Evolutionary conservation across 345 rosid species (phyloP).

Genomic region (Salix koriyanagi): DNA sequence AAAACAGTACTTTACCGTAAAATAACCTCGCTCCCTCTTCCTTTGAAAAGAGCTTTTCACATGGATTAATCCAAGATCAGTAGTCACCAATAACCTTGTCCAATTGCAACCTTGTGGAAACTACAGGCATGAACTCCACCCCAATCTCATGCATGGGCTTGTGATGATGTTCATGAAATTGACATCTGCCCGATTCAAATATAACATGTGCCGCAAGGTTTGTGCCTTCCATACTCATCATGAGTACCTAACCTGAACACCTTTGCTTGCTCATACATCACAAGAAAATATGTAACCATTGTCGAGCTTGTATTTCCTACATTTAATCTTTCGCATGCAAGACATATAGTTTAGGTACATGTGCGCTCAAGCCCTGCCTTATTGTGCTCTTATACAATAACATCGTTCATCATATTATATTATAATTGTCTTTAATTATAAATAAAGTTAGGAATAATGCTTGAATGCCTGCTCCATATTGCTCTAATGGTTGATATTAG

Average conservation of each 20-base stretch:
- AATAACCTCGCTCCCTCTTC: no score
- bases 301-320: background rate
- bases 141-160: background rate
- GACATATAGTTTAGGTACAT: background rate
- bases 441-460: background rate
- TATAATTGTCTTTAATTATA: background rate
- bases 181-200: slow-evolving; percentile 34
- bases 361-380: no score
- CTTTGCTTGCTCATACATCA: slow-evolving; percentile 17
- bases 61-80: no score
- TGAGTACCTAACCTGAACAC: slow-evolving; percentile 32
- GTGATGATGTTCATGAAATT: background rate
- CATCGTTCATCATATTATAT: no score
- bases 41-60: no score
- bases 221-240: slow-evolving; percentile 29
- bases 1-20: no score
- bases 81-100: no score
- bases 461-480: background rate
- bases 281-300: slow-evolving; percentile 22
- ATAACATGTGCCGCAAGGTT: slow-evolving; percentile 29
- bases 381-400: no score
- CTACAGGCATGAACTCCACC: no score
- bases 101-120: no score
- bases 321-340: background rate
- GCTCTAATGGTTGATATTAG: background rate